Percentiles rank a stretch among this genome's conserved stretches.
Evolutionary conservation across 345 rosid species (phyloP).

Genomic region (Lepidium didymum): DNA sequence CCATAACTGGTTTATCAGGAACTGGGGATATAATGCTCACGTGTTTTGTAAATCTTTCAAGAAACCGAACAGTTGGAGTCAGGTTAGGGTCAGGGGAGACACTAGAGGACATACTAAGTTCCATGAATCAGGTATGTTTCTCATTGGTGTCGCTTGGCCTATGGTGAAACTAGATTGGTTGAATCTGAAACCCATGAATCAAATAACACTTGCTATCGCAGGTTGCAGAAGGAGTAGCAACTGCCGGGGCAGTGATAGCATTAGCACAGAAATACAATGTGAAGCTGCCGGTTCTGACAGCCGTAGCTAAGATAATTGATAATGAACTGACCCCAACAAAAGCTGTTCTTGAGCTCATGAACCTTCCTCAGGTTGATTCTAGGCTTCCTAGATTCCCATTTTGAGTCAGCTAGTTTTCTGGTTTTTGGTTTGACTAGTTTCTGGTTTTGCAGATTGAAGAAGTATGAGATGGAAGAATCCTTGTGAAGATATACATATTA

Average conservation of each 20-base stretch:
- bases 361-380: constrained; percentile 64
- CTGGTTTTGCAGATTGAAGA: constrained; percentile 52
- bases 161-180: background rate
- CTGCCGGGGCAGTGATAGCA: constrained; percentile 93
- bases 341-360: constrained; percentile 82
- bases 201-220: background rate
- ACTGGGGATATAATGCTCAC: constrained; percentile 97
- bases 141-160: background rate
- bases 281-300: constrained; percentile 87
- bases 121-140: constrained; percentile 78
- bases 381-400: background rate
- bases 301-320: constrained; percentile 86
- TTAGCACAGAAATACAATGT: constrained; percentile 93
- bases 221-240: constrained; percentile 97
- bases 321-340: constrained; percentile 76
- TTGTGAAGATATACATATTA: constrained; percentile 1
- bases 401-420: background rate
- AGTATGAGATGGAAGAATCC: constrained; percentile 36
- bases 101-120: constrained; percentile 64
- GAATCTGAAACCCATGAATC: background rate
- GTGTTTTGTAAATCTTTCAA: constrained; percentile 88
- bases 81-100: constrained; percentile 92
- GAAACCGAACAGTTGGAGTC: constrained; percentile 84
- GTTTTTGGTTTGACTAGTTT: background rate
- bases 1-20: constrained; percentile 87